These are phyloP conservation scores for Boletus pseudo-olivaceus DNA, from an alignment of 768 basidiomycete species.

Conservation along the genomic window DNA sequence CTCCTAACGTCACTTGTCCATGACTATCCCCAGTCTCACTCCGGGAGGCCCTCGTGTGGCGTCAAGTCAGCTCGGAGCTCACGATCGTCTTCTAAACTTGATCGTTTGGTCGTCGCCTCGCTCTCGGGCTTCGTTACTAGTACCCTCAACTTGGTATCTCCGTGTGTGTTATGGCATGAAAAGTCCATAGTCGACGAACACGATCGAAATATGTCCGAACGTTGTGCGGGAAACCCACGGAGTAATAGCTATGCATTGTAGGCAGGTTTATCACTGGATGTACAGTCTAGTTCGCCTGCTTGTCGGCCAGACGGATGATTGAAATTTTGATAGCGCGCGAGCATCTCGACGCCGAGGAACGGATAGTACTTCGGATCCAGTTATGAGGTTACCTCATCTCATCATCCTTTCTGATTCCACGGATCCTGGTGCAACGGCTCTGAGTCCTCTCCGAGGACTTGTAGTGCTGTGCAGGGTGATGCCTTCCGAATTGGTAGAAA, in stretches of 20 bases:
- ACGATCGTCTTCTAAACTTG: too few species aligned
- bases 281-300: neutral
- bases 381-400: constrained; percentile 2
- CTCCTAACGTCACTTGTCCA: neutral
- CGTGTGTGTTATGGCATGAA: neutral
- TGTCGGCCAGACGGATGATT: neutral
- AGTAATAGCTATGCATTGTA: neutral
- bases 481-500: neutral
- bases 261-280: neutral
- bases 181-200: neutral
- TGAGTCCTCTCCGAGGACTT: constrained; percentile 11
- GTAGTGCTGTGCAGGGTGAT: neutral
- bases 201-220: neutral
- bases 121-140: neutral
- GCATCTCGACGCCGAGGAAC: neutral
- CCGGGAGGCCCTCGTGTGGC: neutral
- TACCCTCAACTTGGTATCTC: too few species aligned
- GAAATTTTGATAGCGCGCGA: neutral
- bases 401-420: neutral
- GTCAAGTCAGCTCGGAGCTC: neutral
- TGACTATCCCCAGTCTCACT: neutral
- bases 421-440: neutral
- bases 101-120: neutral
- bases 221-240: neutral
- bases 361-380: neutral